Percentiles rank a stretch among this genome's conserved stretches.
phyloP scores from a whole-genome alignment of 441 rosid species.

The Gossypium aridum region DNA sequence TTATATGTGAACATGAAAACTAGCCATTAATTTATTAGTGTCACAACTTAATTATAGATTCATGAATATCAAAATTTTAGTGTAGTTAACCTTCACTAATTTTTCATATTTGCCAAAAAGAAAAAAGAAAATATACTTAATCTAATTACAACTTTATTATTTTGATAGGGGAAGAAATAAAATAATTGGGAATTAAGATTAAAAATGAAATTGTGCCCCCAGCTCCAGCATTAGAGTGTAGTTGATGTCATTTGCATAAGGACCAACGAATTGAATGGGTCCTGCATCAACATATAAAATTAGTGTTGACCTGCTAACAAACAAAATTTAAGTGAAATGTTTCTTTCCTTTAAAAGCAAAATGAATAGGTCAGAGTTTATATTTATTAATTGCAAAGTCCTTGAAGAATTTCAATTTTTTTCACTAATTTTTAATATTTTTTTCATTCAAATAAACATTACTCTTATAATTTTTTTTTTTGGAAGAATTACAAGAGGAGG shows the following conservation, averaged over 20 bases:
- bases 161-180: background rate
- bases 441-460: background rate
- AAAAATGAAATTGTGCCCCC: conserved; percentile 35
- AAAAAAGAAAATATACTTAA: background rate
- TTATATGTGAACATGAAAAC: too few relatives aligned
- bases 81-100: too few relatives aligned
- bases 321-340: background rate
- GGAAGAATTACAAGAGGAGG: too few relatives aligned
- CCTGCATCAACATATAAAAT: conserved; percentile 31
- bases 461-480: too few relatives aligned
- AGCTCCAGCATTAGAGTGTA: conserved; percentile 75
- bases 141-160: background rate
- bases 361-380: too few relatives aligned
- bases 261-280: conserved; percentile 85
- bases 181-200: background rate
- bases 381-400: background rate
- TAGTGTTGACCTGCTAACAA: background rate
- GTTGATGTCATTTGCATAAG: conserved; percentile 51
- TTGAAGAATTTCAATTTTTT: background rate
- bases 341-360: too few relatives aligned
- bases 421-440: too few relatives aligned
- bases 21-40: background rate
- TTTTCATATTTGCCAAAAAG: background rate
- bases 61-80: too few relatives aligned
- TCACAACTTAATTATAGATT: background rate